Base-by-base conservation (phyloP, 73 alveolate genomes). In the Diophrys sp. region DNA sequence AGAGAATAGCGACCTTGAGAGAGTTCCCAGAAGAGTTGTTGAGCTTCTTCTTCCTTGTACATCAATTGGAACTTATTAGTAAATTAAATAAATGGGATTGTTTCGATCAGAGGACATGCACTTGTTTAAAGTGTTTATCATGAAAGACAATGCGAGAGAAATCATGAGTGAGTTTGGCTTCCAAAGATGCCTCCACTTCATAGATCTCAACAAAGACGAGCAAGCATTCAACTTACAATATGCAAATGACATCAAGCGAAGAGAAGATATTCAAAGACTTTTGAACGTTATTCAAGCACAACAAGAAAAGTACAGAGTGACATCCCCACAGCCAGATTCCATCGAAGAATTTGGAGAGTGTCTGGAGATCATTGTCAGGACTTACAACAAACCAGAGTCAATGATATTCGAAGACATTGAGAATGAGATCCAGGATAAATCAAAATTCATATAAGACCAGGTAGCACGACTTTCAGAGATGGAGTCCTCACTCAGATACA, bases 101-200 rank as follows among this genome's bases (percentile, higher is more conserved):
- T 83, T 84, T 80, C 87, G 99, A 82, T 96, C 99, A 11, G 98
- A 97, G 79, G 92, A 94, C 77, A 97, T 97, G 99, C 89, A 93
- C 70, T 96, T 90, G 62, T 95, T 94, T 87, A 80, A 94, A 83
- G 79, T 95, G 56, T 80, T 93, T 29, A 93, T 95, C 66, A 97
- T 96, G 14, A 83, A 86, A 54, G 99, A 97, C 85, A 82, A 93
- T 33, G 98, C 97, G 2, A 86, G 96, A 91, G 95, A 88, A 56
- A 89, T 94, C 30, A 86, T 97, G 91, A 96, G 95, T 85, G 95
- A 93, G 80, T 76, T 97, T 33, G 99, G 99, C 34, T 92, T 93
- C 80, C 88, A 93, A 18, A 91, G 91, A 62, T 89, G 90, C 84
- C 74, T 95, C 70, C 98, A 97, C 82, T 94, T 97, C 89, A 96